Evolutionary conservation across 2,329 filamentous ascomycete genomes (phyloP).

Genomic region (Fusarium fracticaudum): DNA sequence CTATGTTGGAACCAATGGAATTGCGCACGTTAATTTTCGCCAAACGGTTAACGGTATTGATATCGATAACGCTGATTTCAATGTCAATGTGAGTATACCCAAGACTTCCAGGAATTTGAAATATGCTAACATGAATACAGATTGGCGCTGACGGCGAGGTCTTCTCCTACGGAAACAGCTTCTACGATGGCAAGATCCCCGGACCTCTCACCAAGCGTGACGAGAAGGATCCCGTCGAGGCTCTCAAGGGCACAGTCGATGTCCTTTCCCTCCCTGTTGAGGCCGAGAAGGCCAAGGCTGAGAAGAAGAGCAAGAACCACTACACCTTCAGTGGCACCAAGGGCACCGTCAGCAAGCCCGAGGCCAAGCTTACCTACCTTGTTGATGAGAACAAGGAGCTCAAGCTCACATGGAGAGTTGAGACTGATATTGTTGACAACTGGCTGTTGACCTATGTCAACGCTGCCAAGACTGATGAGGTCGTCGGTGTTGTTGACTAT

Average conservation of each 20-base stretch:
- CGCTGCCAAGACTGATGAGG: constrained; percentile 54
- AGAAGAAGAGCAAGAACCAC: constrained; percentile 42
- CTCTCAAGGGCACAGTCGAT: constrained; percentile 53
- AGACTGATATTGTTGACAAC: constrained; percentile 65
- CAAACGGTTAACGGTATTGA: constrained; percentile 67
- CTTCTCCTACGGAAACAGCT: constrained; percentile 66
- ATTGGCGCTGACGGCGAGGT: constrained; percentile 62
- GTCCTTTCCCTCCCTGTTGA: constrained; percentile 48
- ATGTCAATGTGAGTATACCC: constrained; percentile 62
- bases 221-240: constrained; percentile 54
- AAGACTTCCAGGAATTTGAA: fast-evolving
- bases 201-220: constrained; percentile 52
- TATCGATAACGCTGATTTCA: constrained; percentile 69
- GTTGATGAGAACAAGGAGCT: constrained; percentile 58
- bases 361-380: constrained; percentile 65
- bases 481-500: constrained; percentile 67
- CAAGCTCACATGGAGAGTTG: constrained; percentile 64
- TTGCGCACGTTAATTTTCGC: constrained; percentile 68
- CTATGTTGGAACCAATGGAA: constrained; percentile 64
- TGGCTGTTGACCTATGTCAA: constrained; percentile 70
- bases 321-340: constrained; percentile 58
- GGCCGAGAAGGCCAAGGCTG: constrained; percentile 38
- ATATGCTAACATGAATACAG: constrained; percentile 31
- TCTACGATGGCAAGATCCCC: constrained; percentile 56
- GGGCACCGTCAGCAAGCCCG: constrained; percentile 61